Evolutionary conservation across 2,329 filamentous ascomycete species (phyloP).

Genomic region (Aureobasidium sp.): DNA sequence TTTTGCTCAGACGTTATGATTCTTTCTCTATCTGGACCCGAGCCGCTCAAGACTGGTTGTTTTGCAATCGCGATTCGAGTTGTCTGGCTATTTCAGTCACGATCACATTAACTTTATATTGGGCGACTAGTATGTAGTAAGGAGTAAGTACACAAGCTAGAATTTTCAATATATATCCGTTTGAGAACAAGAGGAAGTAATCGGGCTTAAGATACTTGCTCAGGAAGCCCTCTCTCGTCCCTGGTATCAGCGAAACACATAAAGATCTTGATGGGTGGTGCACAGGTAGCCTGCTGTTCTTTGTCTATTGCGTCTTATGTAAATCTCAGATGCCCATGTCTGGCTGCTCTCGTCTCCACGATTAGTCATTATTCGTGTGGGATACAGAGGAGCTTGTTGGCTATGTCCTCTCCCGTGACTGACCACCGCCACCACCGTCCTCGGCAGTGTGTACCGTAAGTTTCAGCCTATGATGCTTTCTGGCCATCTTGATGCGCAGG

Average conservation of each 20-base stretch:
- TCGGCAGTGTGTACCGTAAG: not conserved
- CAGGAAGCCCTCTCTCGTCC: not conserved
- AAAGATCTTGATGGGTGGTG: not conserved
- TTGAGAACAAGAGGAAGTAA: not conserved
- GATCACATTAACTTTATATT: too few species aligned
- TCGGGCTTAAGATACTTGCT: not conserved
- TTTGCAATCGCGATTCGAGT: not conserved
- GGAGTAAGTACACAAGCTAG: not conserved
- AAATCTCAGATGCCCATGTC: not conserved
- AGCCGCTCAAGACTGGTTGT: not conserved
- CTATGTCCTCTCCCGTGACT: not conserved
- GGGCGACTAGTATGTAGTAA: not conserved
- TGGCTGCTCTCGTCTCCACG: not conserved
- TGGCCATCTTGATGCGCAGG: slow-evolving; percentile 8
- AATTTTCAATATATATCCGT: not conserved
- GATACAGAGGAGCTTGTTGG: not conserved
- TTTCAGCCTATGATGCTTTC: slow-evolving; percentile 3
- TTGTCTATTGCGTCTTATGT: not conserved
- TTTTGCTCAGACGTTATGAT: not conserved
- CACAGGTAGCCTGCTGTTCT: not conserved
- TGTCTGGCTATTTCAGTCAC: too few species aligned
- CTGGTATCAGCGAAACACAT: not conserved
- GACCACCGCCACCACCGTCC: not conserved
- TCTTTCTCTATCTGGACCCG: not conserved
- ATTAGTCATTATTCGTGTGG: not conserved